phyloP scores from a whole-genome alignment of 2,329 filamentous ascomycete species.

The Ascochyta lentis region DNA sequence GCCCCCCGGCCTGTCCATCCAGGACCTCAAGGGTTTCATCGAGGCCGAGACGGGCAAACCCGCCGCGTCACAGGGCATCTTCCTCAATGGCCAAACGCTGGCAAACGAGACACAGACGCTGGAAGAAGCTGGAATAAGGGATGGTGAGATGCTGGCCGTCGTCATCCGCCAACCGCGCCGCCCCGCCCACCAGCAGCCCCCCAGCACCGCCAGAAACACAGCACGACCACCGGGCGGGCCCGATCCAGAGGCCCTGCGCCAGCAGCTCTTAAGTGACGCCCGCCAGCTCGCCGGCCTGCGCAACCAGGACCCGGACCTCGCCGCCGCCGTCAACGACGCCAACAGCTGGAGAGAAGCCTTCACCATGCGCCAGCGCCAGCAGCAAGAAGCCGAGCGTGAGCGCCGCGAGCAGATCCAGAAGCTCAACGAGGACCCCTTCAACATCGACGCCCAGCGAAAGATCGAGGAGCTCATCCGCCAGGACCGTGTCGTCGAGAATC shows the following conservation, averaged over 20 bases:
- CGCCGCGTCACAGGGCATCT: slow-evolving; percentile 78
- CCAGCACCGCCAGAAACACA: slow-evolving; percentile 36
- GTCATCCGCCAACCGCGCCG: slow-evolving; percentile 63
- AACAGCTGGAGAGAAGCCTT: slow-evolving; percentile 77
- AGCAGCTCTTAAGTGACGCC: slow-evolving; percentile 83
- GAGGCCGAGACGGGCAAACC: slow-evolving; percentile 81
- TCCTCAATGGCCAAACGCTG: slow-evolving; percentile 86
- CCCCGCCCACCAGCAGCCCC: slow-evolving; percentile 17
- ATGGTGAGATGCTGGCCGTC: slow-evolving; percentile 92
- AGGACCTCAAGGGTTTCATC: slow-evolving; percentile 85
- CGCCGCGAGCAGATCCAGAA: slow-evolving; percentile 82
- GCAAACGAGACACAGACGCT: slow-evolving; percentile 80
- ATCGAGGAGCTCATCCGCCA: slow-evolving; percentile 98
- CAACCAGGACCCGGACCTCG: slow-evolving; percentile 77
- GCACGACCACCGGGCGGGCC: slow-evolving; percentile 20
- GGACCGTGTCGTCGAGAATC: slow-evolving; percentile 90
- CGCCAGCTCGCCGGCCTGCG: slow-evolving; percentile 73
- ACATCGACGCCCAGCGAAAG: slow-evolving; percentile 85
- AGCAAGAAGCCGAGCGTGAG: slow-evolving; percentile 75
- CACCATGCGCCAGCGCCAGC: slow-evolving; percentile 69
- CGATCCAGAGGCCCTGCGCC: slow-evolving; percentile 79
- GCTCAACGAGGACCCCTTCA: slow-evolving; percentile 93
- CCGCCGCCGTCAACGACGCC: slow-evolving; percentile 76
- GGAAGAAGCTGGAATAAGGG: slow-evolving; percentile 77
- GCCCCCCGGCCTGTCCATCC: slow-evolving; percentile 80